Conservation (phyloP, 2,329 filamentous ascomycete genomes). For the Ceratocystiopsis minuta region DNA sequence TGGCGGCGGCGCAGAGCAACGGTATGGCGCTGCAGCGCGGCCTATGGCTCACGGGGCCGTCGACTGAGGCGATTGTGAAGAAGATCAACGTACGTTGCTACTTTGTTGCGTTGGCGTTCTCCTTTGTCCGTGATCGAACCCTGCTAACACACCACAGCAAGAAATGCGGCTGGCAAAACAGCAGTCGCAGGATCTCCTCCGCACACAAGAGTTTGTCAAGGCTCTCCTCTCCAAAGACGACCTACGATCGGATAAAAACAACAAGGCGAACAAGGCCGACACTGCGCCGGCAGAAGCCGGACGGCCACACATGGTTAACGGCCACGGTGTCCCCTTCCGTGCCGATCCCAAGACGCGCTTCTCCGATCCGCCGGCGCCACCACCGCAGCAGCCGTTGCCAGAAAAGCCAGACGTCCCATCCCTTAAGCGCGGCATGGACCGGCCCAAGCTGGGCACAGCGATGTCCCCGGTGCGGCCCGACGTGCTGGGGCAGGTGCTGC, state of each 20-base stretch:
- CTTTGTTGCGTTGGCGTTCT: neutral
- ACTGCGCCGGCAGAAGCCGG: slow-evolving; percentile 11
- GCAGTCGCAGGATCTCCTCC: slow-evolving; percentile 68
- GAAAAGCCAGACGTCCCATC: slow-evolving; percentile 75
- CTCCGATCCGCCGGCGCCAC: slow-evolving; percentile 81
- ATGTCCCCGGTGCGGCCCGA: slow-evolving; percentile 42
- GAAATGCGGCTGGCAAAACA: slow-evolving; percentile 83
- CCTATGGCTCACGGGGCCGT: slow-evolving; percentile 75
- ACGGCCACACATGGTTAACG: slow-evolving; percentile 18
- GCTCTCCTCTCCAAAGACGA: slow-evolving; percentile 57
- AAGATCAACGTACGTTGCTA: slow-evolving; percentile 50
- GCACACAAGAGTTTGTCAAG: slow-evolving; percentile 67
- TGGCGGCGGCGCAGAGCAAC: slow-evolving; percentile 32
- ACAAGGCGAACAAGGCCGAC: slow-evolving; percentile 27
- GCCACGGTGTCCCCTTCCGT: slow-evolving; percentile 37
- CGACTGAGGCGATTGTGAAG: slow-evolving; percentile 88
- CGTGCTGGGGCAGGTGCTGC: slow-evolving; percentile 55
- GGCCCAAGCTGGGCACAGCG: slow-evolving; percentile 41
- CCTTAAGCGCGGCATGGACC: slow-evolving; percentile 60
- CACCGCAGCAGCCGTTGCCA: slow-evolving; percentile 79
- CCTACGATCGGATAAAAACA: slow-evolving; percentile 23
- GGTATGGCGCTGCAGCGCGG: slow-evolving; percentile 56
- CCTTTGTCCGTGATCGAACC: too few relatives aligned
- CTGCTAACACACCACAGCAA: too few relatives aligned
- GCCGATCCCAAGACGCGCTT: slow-evolving; percentile 68